Evolutionary conservation across 2,329 filamentous ascomycete species (phyloP), one percentile per base, ranked within the genome.

Genomic region (Kalmusia sp.): DNA sequence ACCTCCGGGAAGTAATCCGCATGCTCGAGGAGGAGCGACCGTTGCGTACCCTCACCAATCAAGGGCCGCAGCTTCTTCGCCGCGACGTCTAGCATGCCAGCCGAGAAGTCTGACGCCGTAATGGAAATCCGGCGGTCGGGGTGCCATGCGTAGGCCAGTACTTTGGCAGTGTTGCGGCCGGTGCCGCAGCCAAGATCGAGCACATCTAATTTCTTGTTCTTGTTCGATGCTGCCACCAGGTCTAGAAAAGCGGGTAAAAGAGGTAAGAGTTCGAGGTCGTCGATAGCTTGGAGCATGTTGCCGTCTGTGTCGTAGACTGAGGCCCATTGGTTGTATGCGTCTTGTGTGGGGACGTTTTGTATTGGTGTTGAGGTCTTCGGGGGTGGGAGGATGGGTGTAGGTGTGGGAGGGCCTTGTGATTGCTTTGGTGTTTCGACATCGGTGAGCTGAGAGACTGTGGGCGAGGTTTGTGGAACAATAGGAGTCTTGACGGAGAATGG

Each of bases 101-200:
- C 68, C 2, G 81, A 85, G 17, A 82, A 80, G 60, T 87, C 85
- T 1, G 88, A 69, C 3, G 83, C 86, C 1, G 82, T 68, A 1
- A 86, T 71, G 17, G 75, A 57, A 3, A 76, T 64, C 12, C 64
- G 61, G 11, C 41, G 46, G 3, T 61, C 44, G 0, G 49, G 41
- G 4, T 58, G 57, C 63, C 61, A 68, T 54, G 70, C 39, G 43
- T 75, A 75, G 19, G 51, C 50, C 17, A 79, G 63, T 1, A 88
- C 75, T 34, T 82, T 83, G 2, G 78, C 55, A 0, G 86, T 89
- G 60, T 86, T 88, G 30, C 87, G 78, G 1, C 84, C 86, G 0
- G 87, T 89, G 2, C 87, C 87, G 62, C 85, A 88, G 21, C 86
- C 87, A 1, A 89, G 73, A 61, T 89, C 86, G n/a, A 88, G 73